Base-by-base conservation (phyloP, 2,329 filamentous ascomycete genomes). In the Tolypocladium tropicale region DNA sequence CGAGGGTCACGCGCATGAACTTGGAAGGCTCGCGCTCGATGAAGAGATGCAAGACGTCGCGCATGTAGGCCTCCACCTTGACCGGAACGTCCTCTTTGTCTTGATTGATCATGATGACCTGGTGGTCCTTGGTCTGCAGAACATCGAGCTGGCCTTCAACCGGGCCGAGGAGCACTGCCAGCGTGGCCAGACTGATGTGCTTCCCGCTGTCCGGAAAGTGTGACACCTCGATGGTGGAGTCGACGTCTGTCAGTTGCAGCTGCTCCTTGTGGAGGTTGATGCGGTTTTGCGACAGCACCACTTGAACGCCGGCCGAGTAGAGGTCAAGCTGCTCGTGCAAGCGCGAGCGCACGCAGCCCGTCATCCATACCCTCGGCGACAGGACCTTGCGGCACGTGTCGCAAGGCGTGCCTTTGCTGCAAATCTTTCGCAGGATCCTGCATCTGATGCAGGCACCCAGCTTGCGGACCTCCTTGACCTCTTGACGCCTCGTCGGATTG, bases 401-500 rank as follows among this genome's bases (percentile, higher is more conserved):
- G 61, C 84, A 87, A 0, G 83, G 83, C 7, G 76, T 80, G 34
- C 81, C 83, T 57, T 77, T 79, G n/a, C 82, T 83, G 63, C 84
- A 87, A 1, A 81, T 84, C 70, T 87, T 87, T 56, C 83, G 78
- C 37, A 87, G 69, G 59, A 86, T 85, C 39, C 83, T 77, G 63
- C 84, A 87, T 49, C 84, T 75, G 54, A 86, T 84, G 61, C 84
- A 87, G 14, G 84, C 83, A 6, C 84, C 84, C 37, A 83, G 78
- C 62, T 83, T 83, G 28, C 84, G 79, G 25, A 86, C 81, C 59
- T 83, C 80, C 60, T 85, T 82, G 2, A 87, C 83, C 63, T 86
- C 81, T 64, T 81, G 84, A 25, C 84, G 75, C n/a, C 84, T 75
- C 1, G 72, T 72, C 6, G 80, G 74, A 23, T 78, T 80, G 60